These are phyloP conservation scores for Melampsora americana DNA, from an alignment of 1,284 basidiomycete genomes.

Conservation along the genomic window DNA sequence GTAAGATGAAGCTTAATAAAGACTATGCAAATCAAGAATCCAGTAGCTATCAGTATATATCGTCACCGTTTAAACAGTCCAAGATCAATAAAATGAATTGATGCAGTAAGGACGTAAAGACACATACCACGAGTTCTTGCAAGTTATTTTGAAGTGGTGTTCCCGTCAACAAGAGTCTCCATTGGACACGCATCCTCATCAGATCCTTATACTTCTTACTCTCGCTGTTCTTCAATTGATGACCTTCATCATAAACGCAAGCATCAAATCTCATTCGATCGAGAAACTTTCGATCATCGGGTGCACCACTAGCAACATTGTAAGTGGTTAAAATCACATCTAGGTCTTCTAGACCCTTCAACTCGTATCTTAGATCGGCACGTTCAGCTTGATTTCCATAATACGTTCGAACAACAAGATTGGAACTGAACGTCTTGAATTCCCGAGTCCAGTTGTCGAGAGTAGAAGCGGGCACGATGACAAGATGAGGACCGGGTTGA, in stretches of 20 bases:
- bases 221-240: slow-evolving; percentile 93
- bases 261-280: slow-evolving; percentile 82
- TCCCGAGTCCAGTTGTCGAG: slow-evolving; percentile 98
- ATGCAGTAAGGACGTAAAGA: slow-evolving; percentile 1
- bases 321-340: slow-evolving; percentile 96
- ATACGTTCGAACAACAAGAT: slow-evolving; percentile 82
- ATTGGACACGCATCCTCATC: slow-evolving; percentile 76
- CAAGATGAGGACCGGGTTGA: slow-evolving; percentile 77
- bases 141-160: slow-evolving; percentile 81
- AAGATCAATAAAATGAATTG: slow-evolving; percentile 40
- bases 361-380: slow-evolving; percentile 68
- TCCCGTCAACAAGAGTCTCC: slow-evolving; percentile 89
- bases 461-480: slow-evolving; percentile 93
- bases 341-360: slow-evolving; percentile 65
- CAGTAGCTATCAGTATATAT: background rate
- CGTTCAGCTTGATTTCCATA: slow-evolving; percentile 90
- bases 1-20: slow-evolving; percentile 95
- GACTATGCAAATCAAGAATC: slow-evolving; percentile 63
- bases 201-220: slow-evolving; percentile 90
- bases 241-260: slow-evolving; percentile 91
- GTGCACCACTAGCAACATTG: slow-evolving; percentile 82
- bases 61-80: background rate
- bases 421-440: slow-evolving; percentile 83
- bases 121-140: slow-evolving; percentile 86
- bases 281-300: slow-evolving; percentile 83